A percentile compares a stretch with the other conserved stretches of the same genome.
phyloP scores from a whole-genome alignment of 805 yeast species.

The Kluyveromyces aestuarii region DNA sequence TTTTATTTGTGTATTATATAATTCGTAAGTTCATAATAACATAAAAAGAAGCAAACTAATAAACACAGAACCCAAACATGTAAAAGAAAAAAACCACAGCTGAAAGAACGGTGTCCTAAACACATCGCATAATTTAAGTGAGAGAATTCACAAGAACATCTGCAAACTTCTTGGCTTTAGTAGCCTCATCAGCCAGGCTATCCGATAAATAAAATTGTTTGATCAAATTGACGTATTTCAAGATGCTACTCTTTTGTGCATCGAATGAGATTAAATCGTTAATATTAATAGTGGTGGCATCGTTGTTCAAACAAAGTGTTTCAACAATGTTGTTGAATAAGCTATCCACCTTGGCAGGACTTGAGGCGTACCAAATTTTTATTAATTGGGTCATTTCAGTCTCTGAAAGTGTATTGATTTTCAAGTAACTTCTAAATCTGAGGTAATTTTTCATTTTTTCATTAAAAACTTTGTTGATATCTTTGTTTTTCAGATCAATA shows the following conservation, averaged over 20 bases:
- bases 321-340: conserved; percentile 27
- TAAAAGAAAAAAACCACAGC: neutral
- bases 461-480: conserved; percentile 2
- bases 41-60: neutral
- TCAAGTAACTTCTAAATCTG: conserved; percentile 20
- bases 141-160: neutral
- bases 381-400: conserved; percentile 15
- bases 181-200: conserved; percentile 9
- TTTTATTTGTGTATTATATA: neutral
- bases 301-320: conserved; percentile 19
- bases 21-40: neutral
- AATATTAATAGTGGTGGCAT: conserved; percentile 10
- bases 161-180: conserved; percentile 11
- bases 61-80: neutral
- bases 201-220: conserved; percentile 9
- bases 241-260: conserved; percentile 10
- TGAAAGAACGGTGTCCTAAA: too few species aligned
- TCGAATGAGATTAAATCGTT: conserved; percentile 13
- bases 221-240: conserved; percentile 7
- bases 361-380: conserved; percentile 14
- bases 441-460: conserved; percentile 18
- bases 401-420: conserved; percentile 12
- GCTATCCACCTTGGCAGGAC: conserved; percentile 14
- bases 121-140: neutral
- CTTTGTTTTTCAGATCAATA: conserved; percentile 6